Evolutionary conservation across 305 asterid genomes (phyloP).

Genomic region (Fraxinus platypoda): DNA sequence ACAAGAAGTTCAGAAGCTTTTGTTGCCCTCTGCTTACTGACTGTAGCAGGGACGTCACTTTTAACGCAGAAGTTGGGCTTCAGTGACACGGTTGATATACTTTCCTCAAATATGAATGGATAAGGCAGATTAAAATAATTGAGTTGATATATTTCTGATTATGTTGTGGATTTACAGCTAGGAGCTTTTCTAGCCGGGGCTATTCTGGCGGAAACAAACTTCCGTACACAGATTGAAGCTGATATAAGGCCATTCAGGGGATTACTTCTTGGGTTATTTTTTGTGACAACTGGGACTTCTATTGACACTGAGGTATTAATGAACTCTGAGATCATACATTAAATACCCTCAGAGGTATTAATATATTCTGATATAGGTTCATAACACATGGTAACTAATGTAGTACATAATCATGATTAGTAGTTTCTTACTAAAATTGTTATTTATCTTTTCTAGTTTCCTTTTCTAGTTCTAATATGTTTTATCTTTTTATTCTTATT

Average conservation of each 20-base stretch:
- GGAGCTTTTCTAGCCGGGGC: constrained; percentile 99
- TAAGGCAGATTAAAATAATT: constrained; percentile 14
- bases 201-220: constrained; percentile 89
- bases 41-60: constrained; percentile 97
- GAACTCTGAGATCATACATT: background rate
- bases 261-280: constrained; percentile 90
- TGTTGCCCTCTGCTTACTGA: constrained; percentile 95
- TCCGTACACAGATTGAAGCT: constrained; percentile 98
- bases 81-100: constrained; percentile 90
- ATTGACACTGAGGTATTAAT: constrained; percentile 81
- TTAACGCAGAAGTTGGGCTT: constrained; percentile 91
- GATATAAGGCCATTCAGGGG: constrained; percentile 99
- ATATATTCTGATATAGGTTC: background rate
- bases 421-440: too few relatives aligned
- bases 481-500: too few relatives aligned
- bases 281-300: constrained; percentile 96
- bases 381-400: background rate
- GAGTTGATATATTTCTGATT: constrained; percentile 13
- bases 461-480: too few relatives aligned
- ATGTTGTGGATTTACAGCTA: constrained; percentile 51
- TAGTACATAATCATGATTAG: too few relatives aligned
- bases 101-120: constrained; percentile 20
- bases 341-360: background rate
- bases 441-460: too few relatives aligned
- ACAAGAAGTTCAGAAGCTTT: constrained; percentile 96